phyloP scores from a whole-genome alignment of 2,329 filamentous ascomycete species.

The Elsinoe australis region DNA sequence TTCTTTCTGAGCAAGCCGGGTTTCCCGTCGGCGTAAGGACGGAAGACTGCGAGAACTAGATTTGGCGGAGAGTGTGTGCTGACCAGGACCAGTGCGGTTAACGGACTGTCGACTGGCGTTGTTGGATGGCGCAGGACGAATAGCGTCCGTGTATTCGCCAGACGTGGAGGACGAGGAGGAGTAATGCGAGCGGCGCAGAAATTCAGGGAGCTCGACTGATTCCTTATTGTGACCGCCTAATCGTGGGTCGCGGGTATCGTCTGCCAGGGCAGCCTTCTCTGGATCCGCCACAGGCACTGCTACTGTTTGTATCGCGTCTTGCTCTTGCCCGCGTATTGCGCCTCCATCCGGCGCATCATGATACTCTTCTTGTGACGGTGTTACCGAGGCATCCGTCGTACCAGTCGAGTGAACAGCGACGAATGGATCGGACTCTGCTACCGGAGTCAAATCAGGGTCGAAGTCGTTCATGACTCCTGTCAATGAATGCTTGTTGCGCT shows the following conservation, averaged over 20 bases:
- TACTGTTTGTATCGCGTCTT: not conserved
- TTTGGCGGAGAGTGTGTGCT: not conserved
- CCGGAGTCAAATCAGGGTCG: too few species aligned
- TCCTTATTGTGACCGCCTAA: conserved; percentile 11
- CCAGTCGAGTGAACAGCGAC: not conserved
- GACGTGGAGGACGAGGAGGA: not conserved
- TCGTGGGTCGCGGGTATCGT: not conserved
- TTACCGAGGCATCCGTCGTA: not conserved
- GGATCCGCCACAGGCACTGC: not conserved
- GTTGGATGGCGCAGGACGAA: conserved; percentile 8
- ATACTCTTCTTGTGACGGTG: conserved; percentile 1
- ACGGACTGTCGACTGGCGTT: conserved; percentile 5
- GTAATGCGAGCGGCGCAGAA: not conserved
- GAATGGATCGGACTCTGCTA: conserved; percentile 2
- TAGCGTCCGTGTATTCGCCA: conserved; percentile 5
- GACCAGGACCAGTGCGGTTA: not conserved
- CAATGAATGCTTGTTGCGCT: too few species aligned
- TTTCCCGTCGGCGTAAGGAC: conserved; percentile 23
- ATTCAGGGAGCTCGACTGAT: conserved; percentile 2
- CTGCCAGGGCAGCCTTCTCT: not conserved
- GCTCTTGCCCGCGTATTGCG: not conserved
- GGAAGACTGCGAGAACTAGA: conserved; percentile 21
- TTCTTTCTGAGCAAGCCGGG: conserved; percentile 25
- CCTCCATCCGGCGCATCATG: not conserved
- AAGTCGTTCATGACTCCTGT: too few species aligned